Evolutionary conservation across 345 rosid genomes (phyloP).

Genomic region (Salix exigua): DNA sequence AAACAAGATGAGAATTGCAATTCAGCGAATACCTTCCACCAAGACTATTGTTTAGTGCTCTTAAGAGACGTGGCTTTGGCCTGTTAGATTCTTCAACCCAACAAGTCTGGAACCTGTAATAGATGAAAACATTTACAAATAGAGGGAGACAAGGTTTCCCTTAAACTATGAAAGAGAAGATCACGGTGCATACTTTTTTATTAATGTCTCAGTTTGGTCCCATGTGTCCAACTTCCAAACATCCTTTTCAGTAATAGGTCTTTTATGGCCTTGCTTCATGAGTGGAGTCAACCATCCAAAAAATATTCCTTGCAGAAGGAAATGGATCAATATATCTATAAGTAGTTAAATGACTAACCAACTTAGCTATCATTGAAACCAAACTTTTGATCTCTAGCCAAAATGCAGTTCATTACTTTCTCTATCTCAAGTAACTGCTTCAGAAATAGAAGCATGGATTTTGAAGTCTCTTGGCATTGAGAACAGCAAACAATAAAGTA

Average conservation of each 20-base stretch:
- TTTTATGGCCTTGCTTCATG: constrained; percentile 77
- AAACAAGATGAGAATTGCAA: not conserved
- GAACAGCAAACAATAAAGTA: not conserved
- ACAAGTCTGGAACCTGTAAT: constrained; percentile 64
- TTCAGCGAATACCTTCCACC: constrained; percentile 62
- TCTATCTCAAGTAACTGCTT: not conserved
- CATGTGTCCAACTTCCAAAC: constrained; percentile 90
- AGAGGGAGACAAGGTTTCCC: not conserved
- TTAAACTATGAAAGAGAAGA: constrained; percentile 3
- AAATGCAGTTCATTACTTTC: not conserved
- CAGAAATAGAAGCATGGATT: not conserved
- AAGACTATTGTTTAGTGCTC: constrained; percentile 72
- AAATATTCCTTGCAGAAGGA: constrained; percentile 11
- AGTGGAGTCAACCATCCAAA: constrained; percentile 90
- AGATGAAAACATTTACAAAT: not conserved
- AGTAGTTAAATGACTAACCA: not conserved
- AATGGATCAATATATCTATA: not conserved
- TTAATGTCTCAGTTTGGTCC: constrained; percentile 87
- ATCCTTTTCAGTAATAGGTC: constrained; percentile 87
- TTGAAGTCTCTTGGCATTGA: not conserved
- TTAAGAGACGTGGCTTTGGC: constrained; percentile 79
- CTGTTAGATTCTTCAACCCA: constrained; percentile 77
- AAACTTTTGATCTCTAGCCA: not conserved
- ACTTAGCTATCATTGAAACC: not conserved
- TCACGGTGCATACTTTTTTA: constrained; percentile 11